Evolutionary conservation across 345 rosid genomes (phyloP), one percentile per base, ranked within the genome.

Genomic region (Rhodomyrtus tomentosa): DNA sequence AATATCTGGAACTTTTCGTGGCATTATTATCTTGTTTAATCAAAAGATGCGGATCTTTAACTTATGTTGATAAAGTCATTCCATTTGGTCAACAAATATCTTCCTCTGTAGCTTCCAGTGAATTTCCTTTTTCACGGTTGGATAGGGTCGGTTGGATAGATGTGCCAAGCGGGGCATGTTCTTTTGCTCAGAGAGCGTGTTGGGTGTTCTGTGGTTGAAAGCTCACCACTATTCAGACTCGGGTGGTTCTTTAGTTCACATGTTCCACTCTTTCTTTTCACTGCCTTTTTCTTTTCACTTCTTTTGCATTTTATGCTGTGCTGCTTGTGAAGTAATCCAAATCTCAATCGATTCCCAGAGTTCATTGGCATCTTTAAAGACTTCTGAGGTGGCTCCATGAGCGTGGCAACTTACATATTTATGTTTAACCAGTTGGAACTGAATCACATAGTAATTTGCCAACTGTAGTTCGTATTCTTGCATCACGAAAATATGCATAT

Each of bases 191-290:
- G 50, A 74, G 73, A 82, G 40, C 72, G 12, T 29, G 42, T 22
- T 50, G n/a, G 51, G 29, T 82, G 29, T 42, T 55, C 50, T 12
- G 73, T 55, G 62, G 84, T 82, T n/a, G 74, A 48, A 36, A 55
- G 29, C 50, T 68, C 45, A 68, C 76, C 76, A 18, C 76, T 68
- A 80, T 27, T 80, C 55, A 7, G 50, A 40, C 79, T 74, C 32
- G 48, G 86, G 86, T 83, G n/a, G 83, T 89, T 84, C 82, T 88
- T 85, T 87, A 86, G 82, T 87, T 93, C 90, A 87, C 89, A 83
- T 68, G 84, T 50, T 80, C 48, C 38, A 59, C 86, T 85, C 82
- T 74, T 56, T 4, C 59, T 55, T n/a, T 62, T 80, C 80, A 81
- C 18, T 32, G 14, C 59, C 59, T 81, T 85, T 82, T 49, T 51